Evolutionary conservation across 495 filamentous ascomycete species (phyloP).

Genomic region (Talaromyces stipitatus): DNA sequence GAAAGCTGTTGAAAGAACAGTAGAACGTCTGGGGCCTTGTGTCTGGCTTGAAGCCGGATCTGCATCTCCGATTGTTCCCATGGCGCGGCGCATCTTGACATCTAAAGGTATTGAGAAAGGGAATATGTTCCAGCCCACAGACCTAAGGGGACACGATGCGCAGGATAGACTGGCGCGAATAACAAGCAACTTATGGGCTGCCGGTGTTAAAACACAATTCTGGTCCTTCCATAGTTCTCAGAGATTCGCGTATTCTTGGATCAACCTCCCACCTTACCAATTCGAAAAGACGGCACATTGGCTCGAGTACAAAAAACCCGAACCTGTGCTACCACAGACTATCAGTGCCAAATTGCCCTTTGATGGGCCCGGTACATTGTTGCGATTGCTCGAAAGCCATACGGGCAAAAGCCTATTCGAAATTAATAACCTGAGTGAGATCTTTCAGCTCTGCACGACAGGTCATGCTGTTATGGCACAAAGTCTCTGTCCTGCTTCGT

Average conservation of each 20-base stretch:
- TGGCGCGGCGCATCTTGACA: constrained; percentile 20
- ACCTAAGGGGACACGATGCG: not conserved
- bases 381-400: not conserved
- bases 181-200: constrained; percentile 21
- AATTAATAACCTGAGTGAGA: not conserved
- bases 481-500: constrained; percentile 32
- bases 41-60: constrained; percentile 35
- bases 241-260: not conserved
- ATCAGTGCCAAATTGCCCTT: not conserved
- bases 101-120: not conserved
- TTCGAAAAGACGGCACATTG: constrained; percentile 27
- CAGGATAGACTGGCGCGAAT: constrained; percentile 8
- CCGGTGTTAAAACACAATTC: constrained; percentile 14
- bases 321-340: not conserved
- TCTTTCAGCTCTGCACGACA: not conserved
- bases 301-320: constrained; percentile 13
- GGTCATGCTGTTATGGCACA: constrained; percentile 32
- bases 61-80: constrained; percentile 18
- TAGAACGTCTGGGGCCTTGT: constrained; percentile 9
- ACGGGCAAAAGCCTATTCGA: not conserved
- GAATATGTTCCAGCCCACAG: not conserved
- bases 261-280: constrained; percentile 27
- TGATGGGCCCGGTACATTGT: too few species aligned
- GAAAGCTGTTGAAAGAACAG: constrained; percentile 24
- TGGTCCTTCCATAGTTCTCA: constrained; percentile 23